Percentiles rank a stretch among this genome's conserved stretches.
Evolutionary conservation across 2,329 filamentous ascomycete genomes (phyloP).

Genomic region (Neoarthrinium moseri): DNA sequence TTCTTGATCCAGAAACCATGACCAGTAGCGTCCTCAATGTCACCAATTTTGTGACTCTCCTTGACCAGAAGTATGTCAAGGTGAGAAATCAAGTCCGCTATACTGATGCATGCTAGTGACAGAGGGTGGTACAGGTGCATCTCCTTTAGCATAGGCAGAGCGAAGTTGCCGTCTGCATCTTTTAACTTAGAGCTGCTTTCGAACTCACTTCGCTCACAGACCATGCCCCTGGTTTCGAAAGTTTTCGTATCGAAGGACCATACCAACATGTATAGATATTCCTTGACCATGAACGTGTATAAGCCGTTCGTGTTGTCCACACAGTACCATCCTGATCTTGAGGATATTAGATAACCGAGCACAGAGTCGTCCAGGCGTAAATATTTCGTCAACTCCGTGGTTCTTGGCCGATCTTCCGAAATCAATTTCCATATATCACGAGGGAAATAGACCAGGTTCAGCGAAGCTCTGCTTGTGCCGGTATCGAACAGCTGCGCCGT

Average conservation of each 20-base stretch:
- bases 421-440: background rate
- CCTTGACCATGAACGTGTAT: background rate
- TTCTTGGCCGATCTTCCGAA: background rate
- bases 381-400: background rate
- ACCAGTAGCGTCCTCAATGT: background rate
- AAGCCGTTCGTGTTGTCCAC: background rate
- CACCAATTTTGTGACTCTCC: background rate
- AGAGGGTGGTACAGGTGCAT: background rate
- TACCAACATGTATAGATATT: background rate
- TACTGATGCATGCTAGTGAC: background rate
- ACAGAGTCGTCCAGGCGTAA: background rate
- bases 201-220: background rate
- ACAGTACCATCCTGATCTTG: background rate
- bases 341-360: background rate
- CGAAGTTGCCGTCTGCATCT: background rate
- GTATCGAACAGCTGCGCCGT: background rate
- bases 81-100: background rate
- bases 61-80: background rate
- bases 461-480: background rate
- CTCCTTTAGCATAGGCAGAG: background rate
- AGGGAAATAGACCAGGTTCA: background rate
- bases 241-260: background rate
- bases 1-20: constrained; percentile 1
- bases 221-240: background rate
- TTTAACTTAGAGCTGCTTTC: background rate